Percentiles rank a stretch among this genome's conserved stretches.
phyloP scores from a whole-genome alignment of 1,284 basidiomycete genomes.

The Fomitopsis betulina region DNA sequence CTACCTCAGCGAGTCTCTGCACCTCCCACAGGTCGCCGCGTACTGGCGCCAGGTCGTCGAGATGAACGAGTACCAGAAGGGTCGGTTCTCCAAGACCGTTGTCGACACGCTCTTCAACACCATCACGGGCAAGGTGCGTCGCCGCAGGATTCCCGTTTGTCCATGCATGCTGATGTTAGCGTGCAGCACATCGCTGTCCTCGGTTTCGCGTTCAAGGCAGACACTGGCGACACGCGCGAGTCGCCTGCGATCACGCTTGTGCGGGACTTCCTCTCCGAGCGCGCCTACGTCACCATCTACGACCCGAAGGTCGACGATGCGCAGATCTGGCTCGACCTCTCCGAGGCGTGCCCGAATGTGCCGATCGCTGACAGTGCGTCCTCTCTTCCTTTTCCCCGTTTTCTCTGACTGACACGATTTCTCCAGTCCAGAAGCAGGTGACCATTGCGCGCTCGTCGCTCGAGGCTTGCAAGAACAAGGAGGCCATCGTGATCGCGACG shows the following conservation, averaged over 20 bases:
- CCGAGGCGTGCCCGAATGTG: conserved; percentile 57
- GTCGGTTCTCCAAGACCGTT: conserved; percentile 83
- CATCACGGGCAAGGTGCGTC: conserved; percentile 83
- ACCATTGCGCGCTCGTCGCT: conserved; percentile 73
- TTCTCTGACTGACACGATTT: background rate
- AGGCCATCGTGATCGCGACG: conserved; percentile 90
- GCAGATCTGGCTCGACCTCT: conserved; percentile 76
- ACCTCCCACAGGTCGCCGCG: conserved; percentile 94
- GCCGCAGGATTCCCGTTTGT: background rate
- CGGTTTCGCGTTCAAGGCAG: conserved; percentile 95
- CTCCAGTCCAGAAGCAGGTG: conserved; percentile 82
- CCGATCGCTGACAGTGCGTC: conserved; percentile 58
- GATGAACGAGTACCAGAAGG: conserved; percentile 97
- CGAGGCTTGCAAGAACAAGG: conserved; percentile 86
- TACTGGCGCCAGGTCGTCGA: conserved; percentile 97
- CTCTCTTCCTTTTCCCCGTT: background rate
- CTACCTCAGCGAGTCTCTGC: conserved; percentile 91
- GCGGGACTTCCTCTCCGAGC: conserved; percentile 90
- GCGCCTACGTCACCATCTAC: conserved; percentile 84
- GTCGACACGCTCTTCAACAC: conserved; percentile 98
- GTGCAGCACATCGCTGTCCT: conserved; percentile 89
- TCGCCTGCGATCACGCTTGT: conserved; percentile 95
- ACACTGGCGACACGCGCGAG: conserved; percentile 97
- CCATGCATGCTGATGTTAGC: conserved; percentile 13
- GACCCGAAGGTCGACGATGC: conserved; percentile 81